Base-by-base conservation (phyloP, 768 basidiomycete genomes). In the Gymnopilus junonius region DNA sequence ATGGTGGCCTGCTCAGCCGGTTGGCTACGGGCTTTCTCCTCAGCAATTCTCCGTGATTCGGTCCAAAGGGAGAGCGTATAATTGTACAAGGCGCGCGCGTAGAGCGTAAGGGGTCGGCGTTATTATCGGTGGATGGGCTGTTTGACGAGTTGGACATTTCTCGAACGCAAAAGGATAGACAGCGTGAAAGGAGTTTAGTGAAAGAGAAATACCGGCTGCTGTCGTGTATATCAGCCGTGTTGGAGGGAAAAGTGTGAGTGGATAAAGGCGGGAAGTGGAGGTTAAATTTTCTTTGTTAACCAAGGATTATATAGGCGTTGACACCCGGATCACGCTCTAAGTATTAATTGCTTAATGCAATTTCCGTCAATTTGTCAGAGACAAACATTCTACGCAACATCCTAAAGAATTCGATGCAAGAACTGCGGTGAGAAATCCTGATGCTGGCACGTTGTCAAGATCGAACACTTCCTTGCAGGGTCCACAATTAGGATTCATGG, bases 31-130 rank as follows among this genome's bases (percentile, higher is more conserved):
- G 80, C 75, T 61, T 74, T 76, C 69, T 88, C 85, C 69, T 89
- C 88, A 39, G 83, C 84, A 60, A 80, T 71, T 67, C 83, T 82
- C 69, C 87, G 80, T 5, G 88, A 87, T 70, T 90, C 87, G 55
- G 85, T 84, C 88, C 89, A 90, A 54, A 89, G 80, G 42, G 72
- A 80, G 55, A 90, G 81, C 29, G 90, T 91, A 64, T 89, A 90
- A 59, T 88, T 81, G 71, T 90, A 87, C 34, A 91, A 75, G 45
- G 87, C 81, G 67, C 84, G 86, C 17, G 90, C 85, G 69, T 91
- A 91, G 35, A 79, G 78, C 50, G 79, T 70, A 67, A 89, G 75
- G 8, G 83, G 65, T 81, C 78, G 60, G 67, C 70, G 56, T 67
- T 67, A 63, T 60, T 46, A 63, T 73, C 71, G 65, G 61, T 62